Evolutionary conservation across 441 rosid species (phyloP).

Genomic region (Populus trichocarpa): DNA sequence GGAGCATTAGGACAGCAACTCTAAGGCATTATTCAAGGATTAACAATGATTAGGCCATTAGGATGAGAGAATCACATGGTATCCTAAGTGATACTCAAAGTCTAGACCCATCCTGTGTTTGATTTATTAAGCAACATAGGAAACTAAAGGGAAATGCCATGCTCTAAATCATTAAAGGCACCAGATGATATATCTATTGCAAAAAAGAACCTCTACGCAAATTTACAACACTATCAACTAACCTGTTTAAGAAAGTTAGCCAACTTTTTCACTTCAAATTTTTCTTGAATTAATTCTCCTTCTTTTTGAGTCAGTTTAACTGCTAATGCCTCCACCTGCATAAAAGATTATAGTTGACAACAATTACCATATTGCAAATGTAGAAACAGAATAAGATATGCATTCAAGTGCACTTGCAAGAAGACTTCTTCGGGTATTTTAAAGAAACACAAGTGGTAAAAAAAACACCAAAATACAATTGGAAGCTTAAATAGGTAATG

Average conservation of each 20-base stretch:
- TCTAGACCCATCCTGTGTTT: not conserved
- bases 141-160: not conserved
- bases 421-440: not conserved
- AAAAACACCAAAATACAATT: not conserved
- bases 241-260: constrained; percentile 30
- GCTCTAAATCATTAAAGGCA: not conserved
- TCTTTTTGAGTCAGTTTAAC: constrained; percentile 33
- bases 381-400: not conserved
- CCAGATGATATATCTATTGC: not conserved
- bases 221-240: not conserved
- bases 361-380: not conserved
- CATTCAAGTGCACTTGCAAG: not conserved
- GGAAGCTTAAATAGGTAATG: not conserved
- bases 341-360: not conserved
- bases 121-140: not conserved
- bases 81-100: not conserved
- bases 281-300: constrained; percentile 31
- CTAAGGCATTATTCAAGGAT: not conserved
- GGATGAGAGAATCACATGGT: not conserved
- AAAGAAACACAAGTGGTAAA: not conserved
- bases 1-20: not conserved
- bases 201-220: not conserved
- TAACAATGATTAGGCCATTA: not conserved
- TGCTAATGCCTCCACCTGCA: constrained; percentile 30
- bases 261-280: constrained; percentile 31